A percentile compares a stretch with the other conserved stretches of the same genome.
phyloP scores from a whole-genome alignment of 768 basidiomycete species.

The Tricholoma bakamatsutake region DNA sequence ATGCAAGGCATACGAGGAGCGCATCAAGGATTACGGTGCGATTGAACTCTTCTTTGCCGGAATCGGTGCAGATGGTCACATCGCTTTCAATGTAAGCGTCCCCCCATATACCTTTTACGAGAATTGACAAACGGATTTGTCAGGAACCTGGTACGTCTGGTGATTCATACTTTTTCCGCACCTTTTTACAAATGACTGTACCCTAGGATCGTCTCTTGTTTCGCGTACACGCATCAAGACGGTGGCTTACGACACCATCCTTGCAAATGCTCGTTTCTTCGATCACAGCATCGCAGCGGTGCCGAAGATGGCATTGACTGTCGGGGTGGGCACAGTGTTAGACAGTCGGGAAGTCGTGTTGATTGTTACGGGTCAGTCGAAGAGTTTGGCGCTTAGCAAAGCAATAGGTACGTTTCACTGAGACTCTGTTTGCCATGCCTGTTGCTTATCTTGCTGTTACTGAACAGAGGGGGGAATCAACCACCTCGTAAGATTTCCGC shows the following conservation, averaged over 20 bases:
- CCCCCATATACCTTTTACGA: neutral
- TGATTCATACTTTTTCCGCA: neutral
- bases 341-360: constrained; percentile 82
- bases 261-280: constrained; percentile 94
- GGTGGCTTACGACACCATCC: constrained; percentile 87
- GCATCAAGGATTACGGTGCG: constrained; percentile 73
- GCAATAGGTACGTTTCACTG: constrained; percentile 55
- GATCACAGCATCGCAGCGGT: constrained; percentile 72
- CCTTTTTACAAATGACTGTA: neutral
- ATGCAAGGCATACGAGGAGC: constrained; percentile 74
- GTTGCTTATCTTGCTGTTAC: neutral
- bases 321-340: constrained; percentile 84
- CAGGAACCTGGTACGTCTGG: constrained; percentile 55
- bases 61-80: constrained; percentile 90
- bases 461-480: constrained; percentile 78
- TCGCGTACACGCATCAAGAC: constrained; percentile 91
- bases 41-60: constrained; percentile 91
- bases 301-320: constrained; percentile 84
- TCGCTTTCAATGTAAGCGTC: constrained; percentile 71
- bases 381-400: constrained; percentile 80
- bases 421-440: neutral
- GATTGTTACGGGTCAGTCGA: constrained; percentile 79
- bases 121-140: constrained; percentile 1
- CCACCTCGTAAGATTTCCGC: constrained; percentile 53
- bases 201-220: constrained; percentile 68